Conservation (phyloP, 257 asterid genomes). For the Solanum sitiens region DNA sequence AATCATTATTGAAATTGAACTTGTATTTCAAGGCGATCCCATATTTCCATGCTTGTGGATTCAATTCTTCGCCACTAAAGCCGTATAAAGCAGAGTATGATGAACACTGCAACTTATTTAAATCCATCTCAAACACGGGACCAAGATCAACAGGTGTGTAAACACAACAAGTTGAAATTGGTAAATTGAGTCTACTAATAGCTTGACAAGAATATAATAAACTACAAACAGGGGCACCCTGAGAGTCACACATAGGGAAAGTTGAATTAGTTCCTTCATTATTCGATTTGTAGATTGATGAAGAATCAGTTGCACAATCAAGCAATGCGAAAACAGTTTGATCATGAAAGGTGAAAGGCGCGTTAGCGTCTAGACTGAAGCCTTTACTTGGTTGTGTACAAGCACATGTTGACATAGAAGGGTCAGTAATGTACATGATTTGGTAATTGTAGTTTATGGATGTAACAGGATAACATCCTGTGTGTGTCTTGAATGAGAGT, state of each 20-base stretch:
- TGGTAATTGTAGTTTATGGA: conserved; percentile 61
- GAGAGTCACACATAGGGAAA: conserved; percentile 50
- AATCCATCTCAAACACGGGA: conserved; percentile 68
- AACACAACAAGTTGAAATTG: conserved; percentile 58
- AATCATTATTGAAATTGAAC: conserved; percentile 61
- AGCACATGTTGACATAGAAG: conserved; percentile 76
- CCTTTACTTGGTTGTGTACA: conserved; percentile 70
- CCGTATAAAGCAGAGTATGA: conserved; percentile 66
- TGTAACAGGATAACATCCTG: conserved; percentile 60
- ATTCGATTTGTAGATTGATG: conserved; percentile 30
- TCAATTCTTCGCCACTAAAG: conserved; percentile 34
- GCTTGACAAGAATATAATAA: conserved; percentile 54
- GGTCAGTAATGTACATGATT: conserved; percentile 51
- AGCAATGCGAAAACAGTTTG: conserved; percentile 54
- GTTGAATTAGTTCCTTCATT: conserved; percentile 19
- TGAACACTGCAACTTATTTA: conserved; percentile 44
- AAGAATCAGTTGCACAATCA: conserved; percentile 39
- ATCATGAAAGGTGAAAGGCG: conserved; percentile 62
- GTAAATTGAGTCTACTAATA: conserved; percentile 36
- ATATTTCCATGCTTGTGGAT: conserved; percentile 60
- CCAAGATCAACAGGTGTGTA: conserved; percentile 86
- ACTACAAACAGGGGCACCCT: conserved; percentile 46
- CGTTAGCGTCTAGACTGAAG: conserved; percentile 70
- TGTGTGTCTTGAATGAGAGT: conserved; percentile 55
- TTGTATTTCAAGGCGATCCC: conserved; percentile 68